Conservation (phyloP, 108 stramenopile species). For the Craspedostauros australis region DNA sequence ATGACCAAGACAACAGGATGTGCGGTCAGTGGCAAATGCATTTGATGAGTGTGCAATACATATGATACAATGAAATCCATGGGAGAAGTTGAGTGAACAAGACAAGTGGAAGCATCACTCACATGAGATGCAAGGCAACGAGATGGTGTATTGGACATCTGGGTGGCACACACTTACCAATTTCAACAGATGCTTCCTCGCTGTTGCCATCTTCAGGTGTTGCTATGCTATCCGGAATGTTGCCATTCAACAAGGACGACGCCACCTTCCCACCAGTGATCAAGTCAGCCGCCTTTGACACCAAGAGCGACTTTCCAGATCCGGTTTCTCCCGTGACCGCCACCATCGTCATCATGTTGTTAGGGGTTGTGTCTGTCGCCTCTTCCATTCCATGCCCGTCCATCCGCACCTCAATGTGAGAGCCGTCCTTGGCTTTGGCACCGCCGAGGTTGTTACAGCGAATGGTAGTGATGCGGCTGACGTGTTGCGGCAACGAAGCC, state of each 20-base stretch:
- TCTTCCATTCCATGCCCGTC: neutral
- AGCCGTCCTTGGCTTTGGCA: neutral
- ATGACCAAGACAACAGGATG: no score
- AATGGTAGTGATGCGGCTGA: slow-evolving; percentile 10
- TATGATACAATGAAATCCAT: no score
- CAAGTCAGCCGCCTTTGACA: slow-evolving; percentile 58
- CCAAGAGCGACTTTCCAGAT: slow-evolving; percentile 56
- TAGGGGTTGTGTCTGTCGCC: neutral
- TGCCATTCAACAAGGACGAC: slow-evolving; percentile 21
- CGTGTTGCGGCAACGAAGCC: no score
- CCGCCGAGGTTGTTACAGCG: slow-evolving; percentile 16
- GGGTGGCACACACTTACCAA: slow-evolving; percentile 21
- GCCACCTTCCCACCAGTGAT: slow-evolving; percentile 56
- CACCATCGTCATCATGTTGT: slow-evolving; percentile 5
- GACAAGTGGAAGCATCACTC: no score
- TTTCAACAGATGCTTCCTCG: slow-evolving; percentile 14
- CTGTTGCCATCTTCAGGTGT: neutral
- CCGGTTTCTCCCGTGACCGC: slow-evolving; percentile 55
- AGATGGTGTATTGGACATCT: neutral
- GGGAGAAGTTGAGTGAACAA: no score
- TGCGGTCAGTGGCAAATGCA: no score
- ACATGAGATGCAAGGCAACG: no score
- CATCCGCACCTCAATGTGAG: neutral
- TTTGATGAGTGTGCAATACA: no score
- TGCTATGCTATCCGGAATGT: neutral